Conservation (phyloP, 2,329 filamentous ascomycete genomes). For the Emmonsia crescens region DNA sequence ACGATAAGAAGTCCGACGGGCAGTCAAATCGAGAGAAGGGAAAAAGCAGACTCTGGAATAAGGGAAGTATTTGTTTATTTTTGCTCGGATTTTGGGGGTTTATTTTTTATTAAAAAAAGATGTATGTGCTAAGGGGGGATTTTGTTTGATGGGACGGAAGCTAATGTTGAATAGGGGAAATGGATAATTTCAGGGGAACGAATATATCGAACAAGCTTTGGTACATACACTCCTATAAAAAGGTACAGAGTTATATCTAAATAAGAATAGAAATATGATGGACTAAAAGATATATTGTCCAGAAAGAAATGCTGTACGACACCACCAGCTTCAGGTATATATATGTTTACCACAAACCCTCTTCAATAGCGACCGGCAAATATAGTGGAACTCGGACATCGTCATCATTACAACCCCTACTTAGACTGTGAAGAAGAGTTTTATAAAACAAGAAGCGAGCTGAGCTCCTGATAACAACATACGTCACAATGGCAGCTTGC, state of each 20-base stretch:
- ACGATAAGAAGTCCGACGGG: neutral
- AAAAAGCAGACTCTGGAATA: neutral
- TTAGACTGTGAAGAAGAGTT: neutral
- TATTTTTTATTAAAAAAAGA: neutral
- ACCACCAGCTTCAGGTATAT: neutral
- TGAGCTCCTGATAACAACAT: neutral
- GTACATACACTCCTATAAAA: neutral
- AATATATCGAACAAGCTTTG: neutral
- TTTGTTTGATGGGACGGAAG: neutral
- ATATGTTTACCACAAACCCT: neutral
- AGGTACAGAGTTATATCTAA: no score
- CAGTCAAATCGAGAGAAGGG: neutral
- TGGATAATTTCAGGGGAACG: neutral
- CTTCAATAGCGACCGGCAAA: neutral
- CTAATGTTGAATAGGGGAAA: neutral
- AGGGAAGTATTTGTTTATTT: neutral
- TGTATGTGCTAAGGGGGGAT: neutral
- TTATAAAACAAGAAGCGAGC: neutral
- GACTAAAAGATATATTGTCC: no score
- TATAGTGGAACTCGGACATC: neutral
- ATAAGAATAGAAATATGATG: no score
- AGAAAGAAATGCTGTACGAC: no score
- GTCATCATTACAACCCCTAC: neutral
- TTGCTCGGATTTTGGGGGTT: neutral
- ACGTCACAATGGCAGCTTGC: slow-evolving; percentile 1